These are phyloP conservation scores for Clarireedia hainanense DNA, from an alignment of 2,329 filamentous ascomycete genomes.

Conservation along the genomic window DNA sequence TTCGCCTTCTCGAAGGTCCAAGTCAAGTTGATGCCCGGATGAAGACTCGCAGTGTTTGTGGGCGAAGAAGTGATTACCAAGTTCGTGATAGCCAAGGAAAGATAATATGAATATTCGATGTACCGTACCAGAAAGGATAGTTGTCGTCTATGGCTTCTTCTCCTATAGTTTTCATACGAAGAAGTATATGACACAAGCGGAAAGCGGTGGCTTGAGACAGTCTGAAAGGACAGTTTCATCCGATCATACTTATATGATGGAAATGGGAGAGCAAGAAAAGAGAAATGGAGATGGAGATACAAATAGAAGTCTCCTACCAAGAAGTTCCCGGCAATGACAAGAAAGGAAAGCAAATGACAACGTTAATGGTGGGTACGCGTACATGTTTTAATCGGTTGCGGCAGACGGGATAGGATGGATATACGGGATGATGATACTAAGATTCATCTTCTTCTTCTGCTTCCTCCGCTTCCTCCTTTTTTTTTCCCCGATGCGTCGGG, in stretches of 20 bases:
- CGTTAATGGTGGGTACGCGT: too few relatives aligned
- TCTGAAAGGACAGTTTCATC: background rate
- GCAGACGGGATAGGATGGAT: background rate
- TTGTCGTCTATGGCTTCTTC: too few relatives aligned
- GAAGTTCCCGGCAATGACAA: background rate
- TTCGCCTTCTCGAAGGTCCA: too few relatives aligned
- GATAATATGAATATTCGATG: too few relatives aligned
- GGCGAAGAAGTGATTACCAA: too few relatives aligned
- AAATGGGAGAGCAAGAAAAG: background rate
- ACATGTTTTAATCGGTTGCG: too few relatives aligned
- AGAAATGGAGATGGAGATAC: background rate
- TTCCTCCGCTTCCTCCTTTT: background rate
- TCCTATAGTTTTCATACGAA: background rate
- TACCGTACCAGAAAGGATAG: too few relatives aligned
- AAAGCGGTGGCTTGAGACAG: background rate
- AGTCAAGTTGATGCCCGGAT: too few relatives aligned
- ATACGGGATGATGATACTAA: background rate
- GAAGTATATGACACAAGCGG: background rate
- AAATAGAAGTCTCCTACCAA: background rate
- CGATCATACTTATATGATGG: slow-evolving; percentile 5
- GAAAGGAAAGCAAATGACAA: too few relatives aligned
- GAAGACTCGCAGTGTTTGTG: too few relatives aligned
- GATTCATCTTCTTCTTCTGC: background rate
- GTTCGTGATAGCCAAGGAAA: too few relatives aligned
- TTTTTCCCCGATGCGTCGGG: background rate